Evolutionary conservation across 2,329 filamentous ascomycete genomes (phyloP).

Genomic region (Trichoderma gracile): DNA sequence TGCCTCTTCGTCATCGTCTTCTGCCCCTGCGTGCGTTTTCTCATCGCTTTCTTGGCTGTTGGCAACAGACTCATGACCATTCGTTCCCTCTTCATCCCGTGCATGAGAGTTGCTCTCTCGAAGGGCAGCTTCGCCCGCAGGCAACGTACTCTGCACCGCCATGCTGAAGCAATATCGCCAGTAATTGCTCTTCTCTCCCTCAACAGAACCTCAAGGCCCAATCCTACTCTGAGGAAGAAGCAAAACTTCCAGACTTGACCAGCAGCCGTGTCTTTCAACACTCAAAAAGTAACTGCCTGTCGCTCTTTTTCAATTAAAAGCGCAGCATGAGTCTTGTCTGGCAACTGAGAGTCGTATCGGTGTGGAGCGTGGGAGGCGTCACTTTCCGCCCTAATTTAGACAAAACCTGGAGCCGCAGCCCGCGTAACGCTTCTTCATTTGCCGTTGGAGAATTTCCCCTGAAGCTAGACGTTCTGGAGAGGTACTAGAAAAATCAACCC

Average conservation of each 20-base stretch:
- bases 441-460: background rate
- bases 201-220: background rate
- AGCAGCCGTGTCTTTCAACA: background rate
- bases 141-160: background rate
- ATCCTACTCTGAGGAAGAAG: background rate
- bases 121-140: background rate
- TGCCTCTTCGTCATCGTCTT: background rate
- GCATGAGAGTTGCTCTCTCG: background rate
- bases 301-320: too few species aligned
- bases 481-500: too few species aligned
- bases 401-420: slow-evolving; percentile 12
- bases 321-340: background rate
- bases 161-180: background rate
- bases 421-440: background rate
- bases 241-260: background rate
- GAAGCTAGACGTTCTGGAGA: too few species aligned
- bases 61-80: background rate
- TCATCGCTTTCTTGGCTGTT: background rate
- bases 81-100: background rate
- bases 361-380: background rate
- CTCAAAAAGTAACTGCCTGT: too few species aligned
- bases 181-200: background rate
- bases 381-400: slow-evolving; percentile 17
- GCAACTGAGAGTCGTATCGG: background rate
- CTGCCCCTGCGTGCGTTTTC: background rate